A percentile compares a stretch with the other conserved stretches of the same genome.
phyloP scores from a whole-genome alignment of 768 basidiomycete species.

The Chalciporus pseudorubinellus region DNA sequence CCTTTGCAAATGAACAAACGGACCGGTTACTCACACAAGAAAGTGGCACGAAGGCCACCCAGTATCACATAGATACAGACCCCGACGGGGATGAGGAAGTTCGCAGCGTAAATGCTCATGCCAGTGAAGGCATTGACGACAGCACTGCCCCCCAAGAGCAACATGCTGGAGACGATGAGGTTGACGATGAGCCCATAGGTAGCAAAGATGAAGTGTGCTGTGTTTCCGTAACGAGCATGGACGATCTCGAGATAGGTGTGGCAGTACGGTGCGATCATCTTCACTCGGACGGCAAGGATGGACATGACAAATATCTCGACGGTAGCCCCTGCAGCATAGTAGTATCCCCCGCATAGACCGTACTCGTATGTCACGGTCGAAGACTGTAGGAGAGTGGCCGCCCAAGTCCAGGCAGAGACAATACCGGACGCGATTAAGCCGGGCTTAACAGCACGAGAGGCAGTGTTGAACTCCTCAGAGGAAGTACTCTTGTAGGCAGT shows the following conservation, averaged over 20 bases:
- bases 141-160: constrained; percentile 39
- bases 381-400: constrained; percentile 29
- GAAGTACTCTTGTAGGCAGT: constrained; percentile 25
- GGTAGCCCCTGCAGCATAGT: constrained; percentile 30
- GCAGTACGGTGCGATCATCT: constrained; percentile 35
- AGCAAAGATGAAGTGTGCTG: constrained; percentile 29
- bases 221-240: constrained; percentile 28
- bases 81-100: constrained; percentile 41
- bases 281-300: constrained; percentile 27
- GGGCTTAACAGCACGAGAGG: constrained; percentile 20
- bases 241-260: constrained; percentile 39
- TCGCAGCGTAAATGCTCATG: constrained; percentile 39
- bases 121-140: constrained; percentile 41
- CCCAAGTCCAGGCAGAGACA: constrained; percentile 33
- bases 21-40: constrained; percentile 23
- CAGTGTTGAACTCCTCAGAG: constrained; percentile 31
- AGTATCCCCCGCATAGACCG: constrained; percentile 26
- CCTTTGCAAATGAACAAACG: too few species aligned
- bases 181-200: constrained; percentile 23
- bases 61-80: constrained; percentile 39
- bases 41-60: constrained; percentile 35
- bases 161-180: constrained; percentile 34
- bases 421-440: constrained; percentile 18
- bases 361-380: constrained; percentile 33
- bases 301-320: constrained; percentile 27